These are phyloP conservation scores for Nakazawaea anatomiae DNA, from an alignment of 805 yeast species.

Conservation along the genomic window DNA sequence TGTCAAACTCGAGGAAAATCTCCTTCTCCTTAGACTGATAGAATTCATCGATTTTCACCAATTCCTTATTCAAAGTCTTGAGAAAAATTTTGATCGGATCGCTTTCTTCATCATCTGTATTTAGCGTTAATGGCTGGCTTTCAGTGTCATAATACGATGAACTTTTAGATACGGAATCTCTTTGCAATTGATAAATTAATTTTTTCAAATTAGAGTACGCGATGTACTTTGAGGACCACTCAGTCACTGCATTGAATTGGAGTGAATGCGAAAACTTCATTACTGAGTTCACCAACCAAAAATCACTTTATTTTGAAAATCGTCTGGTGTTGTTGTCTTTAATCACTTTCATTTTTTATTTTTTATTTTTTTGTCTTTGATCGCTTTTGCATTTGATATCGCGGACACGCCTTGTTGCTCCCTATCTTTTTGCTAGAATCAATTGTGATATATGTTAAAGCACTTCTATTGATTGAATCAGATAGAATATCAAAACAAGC, in stretches of 20 bases:
- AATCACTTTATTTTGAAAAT: not conserved
- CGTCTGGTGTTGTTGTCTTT: too few relatives aligned
- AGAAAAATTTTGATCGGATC: conserved; percentile 57
- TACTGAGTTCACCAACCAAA: not conserved
- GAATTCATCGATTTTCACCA: conserved; percentile 70
- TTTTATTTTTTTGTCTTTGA: too few relatives aligned
- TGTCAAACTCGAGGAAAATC: conserved; percentile 46
- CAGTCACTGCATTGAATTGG: conserved; percentile 97
- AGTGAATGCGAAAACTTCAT: conserved; percentile 96
- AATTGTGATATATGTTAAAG: too few relatives aligned
- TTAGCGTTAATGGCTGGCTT: conserved; percentile 18
- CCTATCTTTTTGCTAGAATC: too few relatives aligned
- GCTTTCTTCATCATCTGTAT: conserved; percentile 18
- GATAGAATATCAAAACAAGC: too few relatives aligned
- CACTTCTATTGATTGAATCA: too few relatives aligned
- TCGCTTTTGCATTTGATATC: too few relatives aligned
- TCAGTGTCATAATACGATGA: conserved; percentile 20
- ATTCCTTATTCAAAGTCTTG: conserved; percentile 72
- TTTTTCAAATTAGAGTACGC: conserved; percentile 86
- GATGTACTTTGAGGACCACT: conserved; percentile 90
- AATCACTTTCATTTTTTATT: too few relatives aligned
- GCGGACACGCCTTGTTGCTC: too few relatives aligned
- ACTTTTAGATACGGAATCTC: conserved; percentile 37
- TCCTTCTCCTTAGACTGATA: conserved; percentile 62
- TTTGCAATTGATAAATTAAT: conserved; percentile 74